phyloP scores from a whole-genome alignment of 495 filamentous ascomycete species.

The Aspergillus bridgeri region DNA sequence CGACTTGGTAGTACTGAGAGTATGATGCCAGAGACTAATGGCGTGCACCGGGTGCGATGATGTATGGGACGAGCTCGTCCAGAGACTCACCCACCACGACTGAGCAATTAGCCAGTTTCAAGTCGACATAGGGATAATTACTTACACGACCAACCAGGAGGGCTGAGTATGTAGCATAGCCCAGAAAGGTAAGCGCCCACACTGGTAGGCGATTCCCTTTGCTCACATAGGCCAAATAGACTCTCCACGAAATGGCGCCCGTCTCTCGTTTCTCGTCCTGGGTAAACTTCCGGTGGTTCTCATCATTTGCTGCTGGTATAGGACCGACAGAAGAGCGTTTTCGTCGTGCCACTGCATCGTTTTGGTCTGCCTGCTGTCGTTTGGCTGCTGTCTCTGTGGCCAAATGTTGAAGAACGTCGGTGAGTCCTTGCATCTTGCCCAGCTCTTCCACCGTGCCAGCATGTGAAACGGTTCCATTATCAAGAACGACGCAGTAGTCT shows the following conservation, averaged over 20 bases:
- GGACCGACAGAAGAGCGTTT: conserved; percentile 15
- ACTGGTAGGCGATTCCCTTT: conserved; percentile 60
- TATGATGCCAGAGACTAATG: background rate
- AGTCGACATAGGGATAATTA: background rate
- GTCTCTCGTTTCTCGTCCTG: conserved; percentile 65
- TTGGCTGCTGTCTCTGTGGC: conserved; percentile 42
- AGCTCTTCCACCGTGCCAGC: conserved; percentile 45
- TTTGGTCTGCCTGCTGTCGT: conserved; percentile 6
- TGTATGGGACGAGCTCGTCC: conserved; percentile 46
- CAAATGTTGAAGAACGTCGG: conserved; percentile 51
- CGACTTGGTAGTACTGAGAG: background rate
- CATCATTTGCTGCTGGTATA: conserved; percentile 8
- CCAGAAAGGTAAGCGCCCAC: conserved; percentile 54
- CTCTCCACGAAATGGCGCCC: conserved; percentile 55
- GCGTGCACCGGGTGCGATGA: conserved; percentile 3
- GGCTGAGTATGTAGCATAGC: conserved; percentile 50
- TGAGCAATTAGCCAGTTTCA: conserved; percentile 24
- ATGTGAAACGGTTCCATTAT: conserved; percentile 59
- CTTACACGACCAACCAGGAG: conserved; percentile 46
- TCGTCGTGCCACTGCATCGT: conserved; percentile 2
- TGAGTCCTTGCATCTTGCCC: conserved; percentile 50
- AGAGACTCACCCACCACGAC: conserved; percentile 66
- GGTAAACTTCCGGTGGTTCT: conserved; percentile 57
- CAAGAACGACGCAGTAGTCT: conserved; percentile 65
- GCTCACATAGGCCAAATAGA: conserved; percentile 62